These are phyloP conservation scores for Phellinidium pouzarii DNA, from an alignment of 1,284 basidiomycete species.

Conservation along the genomic window DNA sequence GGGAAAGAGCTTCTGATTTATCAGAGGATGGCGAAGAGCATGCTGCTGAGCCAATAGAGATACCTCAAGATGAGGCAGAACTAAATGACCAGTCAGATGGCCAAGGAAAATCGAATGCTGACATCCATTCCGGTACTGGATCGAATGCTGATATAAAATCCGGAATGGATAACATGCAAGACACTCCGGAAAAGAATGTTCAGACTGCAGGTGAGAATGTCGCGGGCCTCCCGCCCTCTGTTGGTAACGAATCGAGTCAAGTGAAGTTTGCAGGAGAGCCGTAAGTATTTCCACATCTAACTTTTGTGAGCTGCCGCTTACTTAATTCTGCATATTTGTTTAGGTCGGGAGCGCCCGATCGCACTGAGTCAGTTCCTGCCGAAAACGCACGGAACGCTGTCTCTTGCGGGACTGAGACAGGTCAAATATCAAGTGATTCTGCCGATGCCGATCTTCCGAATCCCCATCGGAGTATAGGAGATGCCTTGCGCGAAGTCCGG, in stretches of 20 bases:
- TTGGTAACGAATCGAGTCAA: conserved; percentile 21
- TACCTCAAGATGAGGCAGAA: neutral
- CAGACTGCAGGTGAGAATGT: conserved; percentile 19
- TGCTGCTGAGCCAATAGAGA: neutral
- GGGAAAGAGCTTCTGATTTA: conserved; percentile 1
- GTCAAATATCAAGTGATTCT: neutral
- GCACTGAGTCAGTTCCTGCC: neutral
- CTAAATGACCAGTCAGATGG: conserved; percentile 20
- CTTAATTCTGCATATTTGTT: neutral
- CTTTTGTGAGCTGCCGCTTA: neutral
- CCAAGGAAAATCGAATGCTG: conserved; percentile 11
- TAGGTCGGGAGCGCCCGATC: neutral
- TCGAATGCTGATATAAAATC: conserved; percentile 12
- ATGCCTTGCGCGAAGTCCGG: conserved; percentile 79
- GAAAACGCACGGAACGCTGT: neutral
- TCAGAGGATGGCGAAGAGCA: neutral
- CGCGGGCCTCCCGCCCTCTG: conserved; percentile 21
- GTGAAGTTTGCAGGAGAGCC: conserved; percentile 25
- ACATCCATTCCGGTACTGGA: conserved; percentile 1
- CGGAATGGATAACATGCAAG: conserved; percentile 9
- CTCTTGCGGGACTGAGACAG: neutral
- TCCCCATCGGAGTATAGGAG: conserved; percentile 79
- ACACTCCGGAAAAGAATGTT: conserved; percentile 10
- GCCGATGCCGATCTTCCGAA: conserved; percentile 31
- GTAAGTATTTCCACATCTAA: neutral